Evolutionary conservation across 257 asterid genomes (phyloP).

Genomic region (Ehretia macrophylla): DNA sequence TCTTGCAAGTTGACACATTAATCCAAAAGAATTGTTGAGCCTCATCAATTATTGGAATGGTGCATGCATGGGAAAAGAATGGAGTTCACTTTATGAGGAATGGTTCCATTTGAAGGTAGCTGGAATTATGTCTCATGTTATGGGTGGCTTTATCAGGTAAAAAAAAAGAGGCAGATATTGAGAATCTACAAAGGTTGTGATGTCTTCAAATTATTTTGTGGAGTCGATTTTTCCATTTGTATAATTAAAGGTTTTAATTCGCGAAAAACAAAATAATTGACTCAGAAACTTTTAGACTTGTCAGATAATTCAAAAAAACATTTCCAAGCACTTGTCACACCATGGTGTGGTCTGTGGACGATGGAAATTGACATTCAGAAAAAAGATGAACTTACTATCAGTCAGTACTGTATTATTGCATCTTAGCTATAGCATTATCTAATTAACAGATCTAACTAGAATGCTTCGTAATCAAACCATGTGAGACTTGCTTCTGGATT

Average conservation of each 20-base stretch:
- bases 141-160: constrained; percentile 15
- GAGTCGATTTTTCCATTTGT: constrained; percentile 30
- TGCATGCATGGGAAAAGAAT: constrained; percentile 36
- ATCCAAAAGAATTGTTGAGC: no score
- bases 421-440: no score
- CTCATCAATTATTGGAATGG: constrained; percentile 14
- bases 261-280: constrained; percentile 4
- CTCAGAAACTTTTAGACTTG: background rate
- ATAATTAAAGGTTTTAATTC: constrained; percentile 18
- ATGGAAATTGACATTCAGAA: no score
- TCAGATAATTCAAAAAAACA: constrained; percentile 5
- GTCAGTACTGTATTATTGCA: no score
- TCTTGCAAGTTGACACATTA: no score
- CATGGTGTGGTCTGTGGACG: no score
- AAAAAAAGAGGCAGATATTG: constrained; percentile 15
- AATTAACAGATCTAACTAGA: no score
- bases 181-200: constrained; percentile 26
- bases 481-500: no score
- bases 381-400: no score
- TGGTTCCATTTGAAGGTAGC: constrained; percentile 15
- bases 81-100: constrained; percentile 33
- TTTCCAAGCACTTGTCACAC: background rate
- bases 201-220: constrained; percentile 19
- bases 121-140: constrained; percentile 3
- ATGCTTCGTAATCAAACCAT: no score